These are phyloP conservation scores for Starmerella bacillaris DNA, from an alignment of 805 yeast species.

Conservation along the genomic window DNA sequence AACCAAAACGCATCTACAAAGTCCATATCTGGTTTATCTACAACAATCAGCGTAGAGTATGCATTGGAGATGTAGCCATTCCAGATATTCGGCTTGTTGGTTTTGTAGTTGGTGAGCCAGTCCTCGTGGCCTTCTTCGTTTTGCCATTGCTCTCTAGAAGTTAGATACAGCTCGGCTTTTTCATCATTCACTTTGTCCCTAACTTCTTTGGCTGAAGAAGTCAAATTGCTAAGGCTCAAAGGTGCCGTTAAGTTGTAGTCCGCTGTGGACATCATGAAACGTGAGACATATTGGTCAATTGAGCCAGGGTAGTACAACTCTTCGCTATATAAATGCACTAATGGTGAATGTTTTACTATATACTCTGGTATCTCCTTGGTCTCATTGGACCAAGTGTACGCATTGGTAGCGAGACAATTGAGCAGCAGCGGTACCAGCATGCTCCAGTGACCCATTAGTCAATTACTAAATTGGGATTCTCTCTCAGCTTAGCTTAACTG, in stretches of 20 bases:
- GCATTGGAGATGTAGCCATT: conserved; percentile 59
- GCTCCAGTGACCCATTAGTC: too few species aligned
- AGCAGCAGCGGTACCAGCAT: too few species aligned
- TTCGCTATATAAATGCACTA: conserved; percentile 74
- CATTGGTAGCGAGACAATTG: too few species aligned
- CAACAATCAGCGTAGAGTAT: conserved; percentile 65
- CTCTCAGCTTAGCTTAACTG: too few species aligned
- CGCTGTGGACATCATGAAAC: conserved; percentile 40
- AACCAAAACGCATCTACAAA: conserved; percentile 96
- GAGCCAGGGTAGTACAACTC: conserved; percentile 77
- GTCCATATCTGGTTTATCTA: conserved; percentile 58
- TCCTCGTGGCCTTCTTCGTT: conserved; percentile 36
- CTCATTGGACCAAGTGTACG: background rate
- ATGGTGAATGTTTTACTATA: conserved; percentile 32
- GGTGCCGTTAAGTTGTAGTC: conserved; percentile 25
- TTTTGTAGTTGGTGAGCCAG: conserved; percentile 57
- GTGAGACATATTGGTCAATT: conserved; percentile 44
- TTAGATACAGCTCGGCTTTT: conserved; percentile 33
- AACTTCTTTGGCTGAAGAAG: conserved; percentile 4
- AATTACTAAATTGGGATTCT: too few species aligned
- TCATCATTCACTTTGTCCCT: conserved; percentile 22
- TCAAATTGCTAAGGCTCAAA: conserved; percentile 13
- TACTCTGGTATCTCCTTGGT: conserved; percentile 19
- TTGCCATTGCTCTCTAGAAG: conserved; percentile 53
- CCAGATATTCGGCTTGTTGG: conserved; percentile 48